A percentile compares a stretch with the other conserved stretches of the same genome.
Evolutionary conservation across 495 filamentous ascomycete species (phyloP).

Genomic region (Penicillium odoratum): DNA sequence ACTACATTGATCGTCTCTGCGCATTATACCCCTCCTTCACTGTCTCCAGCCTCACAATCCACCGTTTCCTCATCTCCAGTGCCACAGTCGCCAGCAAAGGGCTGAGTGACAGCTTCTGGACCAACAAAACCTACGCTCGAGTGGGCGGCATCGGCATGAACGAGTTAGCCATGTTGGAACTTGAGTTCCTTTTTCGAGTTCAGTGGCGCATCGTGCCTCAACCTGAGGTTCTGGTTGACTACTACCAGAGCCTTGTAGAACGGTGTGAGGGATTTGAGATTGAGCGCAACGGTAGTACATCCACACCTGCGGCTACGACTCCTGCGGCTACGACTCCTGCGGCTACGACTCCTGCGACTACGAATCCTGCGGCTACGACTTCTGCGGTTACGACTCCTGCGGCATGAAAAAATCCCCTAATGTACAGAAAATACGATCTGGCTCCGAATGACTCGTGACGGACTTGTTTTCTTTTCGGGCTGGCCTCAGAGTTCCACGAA

Average conservation of each 20-base stretch:
- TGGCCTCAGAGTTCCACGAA: constrained; percentile 22
- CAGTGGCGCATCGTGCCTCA: constrained; percentile 97
- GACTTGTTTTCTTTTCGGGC: constrained; percentile 17
- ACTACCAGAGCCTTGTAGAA: constrained; percentile 84
- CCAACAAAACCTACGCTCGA: constrained; percentile 90
- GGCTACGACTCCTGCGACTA: constrained; percentile 12
- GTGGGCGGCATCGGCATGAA: constrained; percentile 87
- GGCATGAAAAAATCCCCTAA: constrained; percentile 5
- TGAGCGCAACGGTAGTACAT: constrained; percentile 28
- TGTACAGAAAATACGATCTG: background rate
- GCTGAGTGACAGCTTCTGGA: constrained; percentile 95
- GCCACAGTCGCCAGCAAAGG: constrained; percentile 96
- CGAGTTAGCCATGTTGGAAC: constrained; percentile 88
- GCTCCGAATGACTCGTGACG: background rate
- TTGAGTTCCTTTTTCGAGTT: constrained; percentile 88
- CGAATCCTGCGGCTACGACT: constrained; percentile 13
- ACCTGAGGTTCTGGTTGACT: constrained; percentile 87
- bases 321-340: constrained; percentile 15
- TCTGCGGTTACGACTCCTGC: constrained; percentile 14
- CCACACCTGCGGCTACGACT: constrained; percentile 14
- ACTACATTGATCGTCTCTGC: constrained; percentile 96
- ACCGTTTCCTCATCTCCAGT: constrained; percentile 93
- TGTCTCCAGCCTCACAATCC: constrained; percentile 90
- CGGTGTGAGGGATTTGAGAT: constrained; percentile 62
- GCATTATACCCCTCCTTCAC: constrained; percentile 89